These are phyloP conservation scores for Camelina hispida DNA, from an alignment of 345 rosid genomes.

Conservation along the genomic window DNA sequence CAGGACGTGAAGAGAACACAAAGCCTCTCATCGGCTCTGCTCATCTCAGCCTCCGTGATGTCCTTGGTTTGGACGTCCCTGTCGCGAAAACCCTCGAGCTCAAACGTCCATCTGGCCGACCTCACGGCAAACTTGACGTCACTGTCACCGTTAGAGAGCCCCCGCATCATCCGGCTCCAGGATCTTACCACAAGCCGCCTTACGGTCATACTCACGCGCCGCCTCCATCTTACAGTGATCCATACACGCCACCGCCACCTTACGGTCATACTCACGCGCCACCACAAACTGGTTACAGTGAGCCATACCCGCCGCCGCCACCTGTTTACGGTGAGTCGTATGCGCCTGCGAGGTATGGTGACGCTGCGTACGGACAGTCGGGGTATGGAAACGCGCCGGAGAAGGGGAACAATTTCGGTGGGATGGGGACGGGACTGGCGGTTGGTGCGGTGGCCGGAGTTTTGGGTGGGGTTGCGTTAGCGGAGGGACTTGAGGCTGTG, in stretches of 20 bases:
- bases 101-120: conserved; percentile 90
- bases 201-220: conserved; percentile 36
- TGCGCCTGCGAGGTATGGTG: neutral
- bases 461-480: conserved; percentile 74
- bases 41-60: conserved; percentile 60
- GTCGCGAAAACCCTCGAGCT: conserved; percentile 50
- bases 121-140: conserved; percentile 82
- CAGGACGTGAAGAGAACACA: conserved; percentile 66
- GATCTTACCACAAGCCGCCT: conserved; percentile 32
- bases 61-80: conserved; percentile 59
- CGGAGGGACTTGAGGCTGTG: conserved; percentile 70
- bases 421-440: conserved; percentile 85
- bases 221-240: conserved; percentile 43
- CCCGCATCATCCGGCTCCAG: conserved; percentile 34
- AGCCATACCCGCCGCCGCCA: conserved; percentile 31
- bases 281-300: conserved; percentile 42
- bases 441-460: conserved; percentile 83
- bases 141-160: conserved; percentile 52
- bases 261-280: conserved; percentile 15
- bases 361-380: conserved; percentile 34
- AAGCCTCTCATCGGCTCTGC: conserved; percentile 87
- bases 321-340: conserved; percentile 45
- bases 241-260: conserved; percentile 29
- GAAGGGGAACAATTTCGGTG: conserved; percentile 73
- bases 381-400: conserved; percentile 42